Percentiles rank a stretch among this genome's conserved stretches.
phyloP scores from a whole-genome alignment of 345 rosid species.

The Lumnitzera littorea region DNA sequence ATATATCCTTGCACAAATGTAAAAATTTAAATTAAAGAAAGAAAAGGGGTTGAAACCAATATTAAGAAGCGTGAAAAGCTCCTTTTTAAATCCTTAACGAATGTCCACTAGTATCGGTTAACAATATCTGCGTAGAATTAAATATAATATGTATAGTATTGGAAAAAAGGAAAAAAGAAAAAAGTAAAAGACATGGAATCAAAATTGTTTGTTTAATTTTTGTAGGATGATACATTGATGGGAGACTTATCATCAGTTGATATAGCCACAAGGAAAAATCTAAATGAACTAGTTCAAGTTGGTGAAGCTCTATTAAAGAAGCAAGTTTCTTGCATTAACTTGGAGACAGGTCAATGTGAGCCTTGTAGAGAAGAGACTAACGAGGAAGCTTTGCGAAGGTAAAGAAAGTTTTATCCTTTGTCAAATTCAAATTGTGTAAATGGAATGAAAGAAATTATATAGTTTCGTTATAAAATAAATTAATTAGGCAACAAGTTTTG shows the following conservation, averaged over 20 bases:
- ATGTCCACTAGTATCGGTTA: neutral
- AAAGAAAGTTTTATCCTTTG: too few species aligned
- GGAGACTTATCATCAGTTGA: slow-evolving; percentile 57
- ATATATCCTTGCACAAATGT: too few species aligned
- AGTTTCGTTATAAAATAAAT: too few species aligned
- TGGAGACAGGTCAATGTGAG: slow-evolving; percentile 33
- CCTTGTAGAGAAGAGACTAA: too few species aligned
- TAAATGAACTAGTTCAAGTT: slow-evolving; percentile 45
- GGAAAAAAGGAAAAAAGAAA: neutral
- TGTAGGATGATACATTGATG: slow-evolving; percentile 53
- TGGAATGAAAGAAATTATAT: too few species aligned
- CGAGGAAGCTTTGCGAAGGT: too few species aligned
- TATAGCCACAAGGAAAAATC: slow-evolving; percentile 45
- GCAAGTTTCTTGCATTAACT: slow-evolving; percentile 47
- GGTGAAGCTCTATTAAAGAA: slow-evolving; percentile 54
- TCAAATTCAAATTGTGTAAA: too few species aligned
- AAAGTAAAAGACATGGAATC: neutral
- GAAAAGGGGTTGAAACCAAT: too few species aligned
- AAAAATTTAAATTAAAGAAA: too few species aligned
- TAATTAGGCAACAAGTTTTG: slow-evolving; percentile 12
- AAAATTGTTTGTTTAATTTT: neutral
- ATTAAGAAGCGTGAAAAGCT: too few species aligned
- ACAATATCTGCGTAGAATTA: neutral
- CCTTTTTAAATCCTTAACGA: too few species aligned
- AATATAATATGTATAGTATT: neutral